A percentile compares a stretch with the other conserved stretches of the same genome.
phyloP scores from a whole-genome alignment of 371 early-diverging fungal genomes.

The Actinomucor elegans region DNA sequence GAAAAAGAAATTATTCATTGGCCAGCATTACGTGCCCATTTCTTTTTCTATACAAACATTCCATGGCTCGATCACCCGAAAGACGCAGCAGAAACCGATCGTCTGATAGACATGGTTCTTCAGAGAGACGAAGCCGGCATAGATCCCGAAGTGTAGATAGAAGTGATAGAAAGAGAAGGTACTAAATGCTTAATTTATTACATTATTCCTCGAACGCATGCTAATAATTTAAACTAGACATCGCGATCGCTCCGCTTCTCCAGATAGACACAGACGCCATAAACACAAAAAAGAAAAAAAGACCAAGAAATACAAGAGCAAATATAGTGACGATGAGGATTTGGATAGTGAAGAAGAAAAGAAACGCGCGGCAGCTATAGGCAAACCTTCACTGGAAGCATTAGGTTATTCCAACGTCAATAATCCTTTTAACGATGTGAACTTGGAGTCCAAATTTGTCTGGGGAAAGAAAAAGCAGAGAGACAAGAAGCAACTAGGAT shows the following conservation, averaged over 20 bases:
- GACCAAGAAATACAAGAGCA: not conserved
- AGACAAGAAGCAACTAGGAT: slow-evolving; percentile 67
- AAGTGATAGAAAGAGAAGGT: slow-evolving; percentile 12
- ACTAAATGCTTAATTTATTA: too few relatives aligned
- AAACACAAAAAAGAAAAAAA: slow-evolving; percentile 15
- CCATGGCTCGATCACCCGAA: slow-evolving; percentile 7
- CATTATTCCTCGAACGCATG: not conserved
- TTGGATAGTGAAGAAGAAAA: slow-evolving; percentile 9
- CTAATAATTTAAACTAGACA: slow-evolving; percentile 1
- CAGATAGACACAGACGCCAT: not conserved
- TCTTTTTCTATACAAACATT: not conserved
- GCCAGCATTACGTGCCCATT: too few relatives aligned
- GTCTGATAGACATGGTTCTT: too few relatives aligned
- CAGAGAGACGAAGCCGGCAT: not conserved
- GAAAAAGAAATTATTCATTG: too few relatives aligned
- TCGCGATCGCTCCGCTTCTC: slow-evolving; percentile 12
- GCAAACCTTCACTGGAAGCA: slow-evolving; percentile 26
- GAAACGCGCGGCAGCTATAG: slow-evolving; percentile 9
- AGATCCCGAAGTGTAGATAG: not conserved
- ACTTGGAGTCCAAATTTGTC: slow-evolving; percentile 83
- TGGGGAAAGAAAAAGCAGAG: slow-evolving; percentile 73
- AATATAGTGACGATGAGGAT: slow-evolving; percentile 7
- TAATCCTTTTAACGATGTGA: slow-evolving; percentile 83
- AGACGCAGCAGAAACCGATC: slow-evolving; percentile 6
- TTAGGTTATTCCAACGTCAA: slow-evolving; percentile 71